Conservation (phyloP, 2,329 filamentous ascomycete genomes). For the Botryotinia convoluta region DNA sequence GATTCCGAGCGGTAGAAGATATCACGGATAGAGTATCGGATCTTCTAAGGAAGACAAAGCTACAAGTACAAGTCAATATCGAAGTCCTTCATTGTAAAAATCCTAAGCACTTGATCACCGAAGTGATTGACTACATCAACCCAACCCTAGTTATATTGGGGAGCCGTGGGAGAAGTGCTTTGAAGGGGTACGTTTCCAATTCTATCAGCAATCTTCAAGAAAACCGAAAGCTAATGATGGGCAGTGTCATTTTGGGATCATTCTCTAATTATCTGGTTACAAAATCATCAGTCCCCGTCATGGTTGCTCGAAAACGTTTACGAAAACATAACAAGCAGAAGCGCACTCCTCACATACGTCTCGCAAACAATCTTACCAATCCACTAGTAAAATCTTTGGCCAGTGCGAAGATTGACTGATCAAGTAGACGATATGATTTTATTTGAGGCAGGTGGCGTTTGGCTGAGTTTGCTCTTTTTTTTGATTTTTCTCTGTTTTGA, state of each 20-base stretch:
- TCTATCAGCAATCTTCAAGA: background rate
- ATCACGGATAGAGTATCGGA: slow-evolving; percentile 84
- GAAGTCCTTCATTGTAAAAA: slow-evolving; percentile 99
- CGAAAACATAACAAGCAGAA: slow-evolving; percentile 83
- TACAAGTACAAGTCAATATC: slow-evolving; percentile 90
- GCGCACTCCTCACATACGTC: slow-evolving; percentile 59
- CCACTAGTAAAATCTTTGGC: slow-evolving; percentile 41
- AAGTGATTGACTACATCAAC: slow-evolving; percentile 90
- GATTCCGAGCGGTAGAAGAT: slow-evolving; percentile 74
- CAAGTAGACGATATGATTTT: background rate
- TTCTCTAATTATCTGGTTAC: slow-evolving; percentile 98
- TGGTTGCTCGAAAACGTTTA: slow-evolving; percentile 91
- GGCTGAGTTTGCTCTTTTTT: background rate
- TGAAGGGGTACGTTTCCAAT: slow-evolving; percentile 71
- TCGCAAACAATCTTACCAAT: slow-evolving; percentile 79
- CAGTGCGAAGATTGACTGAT: slow-evolving; percentile 23
- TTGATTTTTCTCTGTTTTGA: background rate
- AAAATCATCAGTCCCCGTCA: slow-evolving; percentile 94
- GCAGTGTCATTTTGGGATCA: slow-evolving; percentile 85
- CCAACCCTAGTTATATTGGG: slow-evolving; percentile 93
- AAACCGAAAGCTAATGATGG: slow-evolving; percentile 31
- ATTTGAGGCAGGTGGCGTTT: background rate
- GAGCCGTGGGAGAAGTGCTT: slow-evolving; percentile 82
- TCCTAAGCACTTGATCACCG: slow-evolving; percentile 91
- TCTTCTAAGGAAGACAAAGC: slow-evolving; percentile 80